Percentiles rank a stretch among this genome's conserved stretches.
These are phyloP conservation scores for Pelargonium cotyledonis DNA, from an alignment of 441 rosid species.

Conservation along the genomic window DNA sequence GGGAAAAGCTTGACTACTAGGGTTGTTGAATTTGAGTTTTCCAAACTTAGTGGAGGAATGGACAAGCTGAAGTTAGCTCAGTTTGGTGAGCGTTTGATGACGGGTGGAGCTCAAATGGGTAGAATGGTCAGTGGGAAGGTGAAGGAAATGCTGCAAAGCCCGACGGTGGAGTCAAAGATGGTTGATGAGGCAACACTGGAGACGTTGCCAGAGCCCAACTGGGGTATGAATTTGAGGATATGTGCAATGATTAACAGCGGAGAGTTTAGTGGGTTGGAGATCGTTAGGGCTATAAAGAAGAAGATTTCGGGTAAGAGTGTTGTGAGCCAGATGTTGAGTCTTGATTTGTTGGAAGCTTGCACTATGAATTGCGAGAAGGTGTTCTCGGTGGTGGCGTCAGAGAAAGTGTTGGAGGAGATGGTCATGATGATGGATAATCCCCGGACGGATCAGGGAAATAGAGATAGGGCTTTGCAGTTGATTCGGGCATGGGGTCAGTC, in stretches of 20 bases:
- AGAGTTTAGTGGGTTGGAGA: conserved; percentile 55
- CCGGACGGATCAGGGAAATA: conserved; percentile 40
- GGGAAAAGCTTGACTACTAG: conserved; percentile 16
- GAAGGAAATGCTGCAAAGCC: conserved; percentile 75
- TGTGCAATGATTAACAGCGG: conserved; percentile 70
- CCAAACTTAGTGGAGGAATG: conserved; percentile 28
- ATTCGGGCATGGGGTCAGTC: conserved; percentile 83
- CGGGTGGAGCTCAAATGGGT: conserved; percentile 73
- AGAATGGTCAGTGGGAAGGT: conserved; percentile 65
- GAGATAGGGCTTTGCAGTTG: conserved; percentile 57
- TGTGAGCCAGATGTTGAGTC: conserved; percentile 56
- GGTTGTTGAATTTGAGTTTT: conserved; percentile 21
- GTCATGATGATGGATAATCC: conserved; percentile 64
- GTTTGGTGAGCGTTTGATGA: conserved; percentile 66
- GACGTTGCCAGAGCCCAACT: conserved; percentile 60
- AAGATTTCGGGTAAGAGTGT: conserved; percentile 55
- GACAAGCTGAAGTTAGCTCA: conserved; percentile 61
- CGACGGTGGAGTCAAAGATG: conserved; percentile 68
- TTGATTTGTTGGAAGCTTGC: conserved; percentile 73
- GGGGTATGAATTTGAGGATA: conserved; percentile 89
- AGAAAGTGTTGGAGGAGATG: conserved; percentile 85
- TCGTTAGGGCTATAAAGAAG: conserved; percentile 62
- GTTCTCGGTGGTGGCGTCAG: conserved; percentile 72
- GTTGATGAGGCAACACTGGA: conserved; percentile 82
- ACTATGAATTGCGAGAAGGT: conserved; percentile 76